Base-by-base conservation (phyloP, 306 rosid species). In the Quercus wislizeni region DNA sequence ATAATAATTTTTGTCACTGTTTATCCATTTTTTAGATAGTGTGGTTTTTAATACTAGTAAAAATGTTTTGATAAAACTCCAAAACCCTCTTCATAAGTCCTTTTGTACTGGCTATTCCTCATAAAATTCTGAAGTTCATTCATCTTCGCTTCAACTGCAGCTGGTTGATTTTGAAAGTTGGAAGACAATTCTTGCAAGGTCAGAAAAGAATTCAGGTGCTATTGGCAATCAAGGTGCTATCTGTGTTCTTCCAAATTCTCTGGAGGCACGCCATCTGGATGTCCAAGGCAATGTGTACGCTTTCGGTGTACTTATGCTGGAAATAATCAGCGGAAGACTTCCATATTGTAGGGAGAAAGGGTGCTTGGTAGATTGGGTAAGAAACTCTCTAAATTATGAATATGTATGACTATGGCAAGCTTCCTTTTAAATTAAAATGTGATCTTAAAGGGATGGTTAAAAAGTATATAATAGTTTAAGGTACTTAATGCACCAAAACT, bases 91-190 rank as follows among this genome's bases (percentile, higher is more conserved):
- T 76, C 21, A 59, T 74, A 54, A 51, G 59, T 86, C 76, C 79
- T 73, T 72, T 61, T 61, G 63, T 52, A 11, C 54, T 10, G 54
- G 54, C 54, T 49, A 49, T 49, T 49, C 52, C 46, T 67, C 51
- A 8, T 49, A 18, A 19, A 67, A 67, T 35, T 67, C 27, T 67
- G 11, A 46, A 57, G 6, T 68, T 58, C 57, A 55, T 54, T 69
- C 11, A 13, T 28, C 75, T 56, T 63, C n/a, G n/a, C 74, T 82
- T 76, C 28, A 65, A 69, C 63, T 87, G 88, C 90, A 96, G 99
- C 81, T 96, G 80, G 94, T 96, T 83, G 98, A 96, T 83, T 96
- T 96, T 82, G 99, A 96, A 86, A 88, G 98, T 86, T 96, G 99
- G 98, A 96, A 96, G 88, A 83, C 96, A 71, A 93, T 96, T 82